phyloP scores from a whole-genome alignment of 169 alveolate species.

The Plasmodium ovale region DNA sequence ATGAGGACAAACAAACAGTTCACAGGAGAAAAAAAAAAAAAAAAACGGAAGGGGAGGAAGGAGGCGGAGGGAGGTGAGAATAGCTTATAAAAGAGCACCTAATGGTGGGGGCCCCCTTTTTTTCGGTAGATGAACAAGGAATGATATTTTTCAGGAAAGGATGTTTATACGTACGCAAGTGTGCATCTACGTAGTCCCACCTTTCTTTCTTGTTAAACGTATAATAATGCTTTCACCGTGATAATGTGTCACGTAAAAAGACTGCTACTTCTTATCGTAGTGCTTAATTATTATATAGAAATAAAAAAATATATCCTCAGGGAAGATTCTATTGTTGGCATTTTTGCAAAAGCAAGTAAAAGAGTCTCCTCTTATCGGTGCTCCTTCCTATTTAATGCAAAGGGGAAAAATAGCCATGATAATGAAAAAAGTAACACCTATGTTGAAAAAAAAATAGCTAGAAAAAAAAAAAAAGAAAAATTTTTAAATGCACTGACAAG shows the following conservation, averaged over 20 bases:
- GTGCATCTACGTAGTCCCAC: not conserved
- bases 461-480: conserved; percentile 9
- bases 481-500: conserved; percentile 13
- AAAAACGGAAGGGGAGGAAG: not conserved
- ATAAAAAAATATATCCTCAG: conserved; percentile 12
- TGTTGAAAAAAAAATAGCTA: not conserved
- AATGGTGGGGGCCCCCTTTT: not conserved
- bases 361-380: too few species aligned
- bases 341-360: conserved; percentile 20
- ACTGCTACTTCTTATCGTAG: conserved; percentile 34
- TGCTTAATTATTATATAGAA: conserved; percentile 14
- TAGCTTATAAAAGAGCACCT: not conserved
- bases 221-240: conserved; percentile 10
- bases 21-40: not conserved
- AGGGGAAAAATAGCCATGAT: not conserved
- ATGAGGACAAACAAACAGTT: conserved; percentile 1
- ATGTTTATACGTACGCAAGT: not conserved
- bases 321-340: conserved; percentile 2
- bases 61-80: too few species aligned
- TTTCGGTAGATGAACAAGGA: too few species aligned
- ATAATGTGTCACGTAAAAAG: conserved; percentile 52
- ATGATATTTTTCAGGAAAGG: too few species aligned
- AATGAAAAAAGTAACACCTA: not conserved
- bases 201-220: not conserved
- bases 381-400: conserved; percentile 1